These are phyloP conservation scores for Alternaria longipes DNA, from an alignment of 2,329 filamentous ascomycete genomes.

Conservation along the genomic window DNA sequence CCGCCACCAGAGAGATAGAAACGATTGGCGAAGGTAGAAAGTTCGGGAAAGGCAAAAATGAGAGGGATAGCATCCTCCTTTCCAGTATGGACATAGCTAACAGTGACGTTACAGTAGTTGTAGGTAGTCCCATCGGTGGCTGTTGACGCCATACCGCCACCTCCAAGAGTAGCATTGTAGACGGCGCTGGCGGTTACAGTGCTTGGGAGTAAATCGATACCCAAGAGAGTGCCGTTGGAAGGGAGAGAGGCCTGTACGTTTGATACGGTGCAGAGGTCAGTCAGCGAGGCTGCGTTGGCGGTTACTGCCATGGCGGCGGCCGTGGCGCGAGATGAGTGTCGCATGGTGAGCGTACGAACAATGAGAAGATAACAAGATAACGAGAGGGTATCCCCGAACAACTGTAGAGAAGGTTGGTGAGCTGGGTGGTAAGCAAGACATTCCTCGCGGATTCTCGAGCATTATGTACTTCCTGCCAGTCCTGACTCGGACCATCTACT, in stretches of 20 bases:
- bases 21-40: slow-evolving; percentile 56
- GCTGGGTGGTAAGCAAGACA: neutral
- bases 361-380: neutral
- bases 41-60: slow-evolving; percentile 57
- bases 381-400: neutral
- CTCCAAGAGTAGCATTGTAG: slow-evolving; percentile 44
- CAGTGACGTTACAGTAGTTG: slow-evolving; percentile 59
- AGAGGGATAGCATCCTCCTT: slow-evolving; percentile 25
- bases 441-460: neutral
- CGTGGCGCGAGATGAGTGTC: slow-evolving; percentile 10
- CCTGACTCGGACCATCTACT: neutral
- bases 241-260: slow-evolving; percentile 32
- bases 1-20: slow-evolving; percentile 60
- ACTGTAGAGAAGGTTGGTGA: neutral
- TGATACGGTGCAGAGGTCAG: slow-evolving; percentile 23
- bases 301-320: slow-evolving; percentile 11
- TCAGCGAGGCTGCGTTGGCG: slow-evolving; percentile 8
- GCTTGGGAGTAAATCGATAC: slow-evolving; percentile 52
- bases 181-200: slow-evolving; percentile 51
- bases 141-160: slow-evolving; percentile 15
- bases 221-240: slow-evolving; percentile 26
- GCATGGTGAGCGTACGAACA: slow-evolving; percentile 12
- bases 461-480: neutral
- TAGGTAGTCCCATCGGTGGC: slow-evolving; percentile 18
- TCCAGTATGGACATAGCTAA: slow-evolving; percentile 58